Percentiles rank a stretch among this genome's conserved stretches.
These are phyloP conservation scores for Breynia disticha DNA, from an alignment of 441 rosid genomes.

Conservation along the genomic window DNA sequence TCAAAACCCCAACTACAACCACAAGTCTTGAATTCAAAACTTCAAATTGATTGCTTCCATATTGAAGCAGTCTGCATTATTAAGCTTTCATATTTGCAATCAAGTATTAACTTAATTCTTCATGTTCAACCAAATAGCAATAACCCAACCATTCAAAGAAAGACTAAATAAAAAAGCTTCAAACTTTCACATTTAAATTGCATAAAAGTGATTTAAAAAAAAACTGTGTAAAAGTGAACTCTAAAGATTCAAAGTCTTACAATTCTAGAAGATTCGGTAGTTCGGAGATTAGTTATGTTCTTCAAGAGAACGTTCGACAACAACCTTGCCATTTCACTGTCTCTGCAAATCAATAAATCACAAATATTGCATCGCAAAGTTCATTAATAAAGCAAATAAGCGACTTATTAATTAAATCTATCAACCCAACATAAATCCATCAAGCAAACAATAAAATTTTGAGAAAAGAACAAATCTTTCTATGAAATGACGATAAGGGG, in stretches of 20 bases:
- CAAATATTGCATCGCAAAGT: not conserved
- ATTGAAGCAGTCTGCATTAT: not conserved
- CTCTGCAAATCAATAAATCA: slow-evolving; percentile 2
- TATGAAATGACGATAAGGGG: too few species aligned
- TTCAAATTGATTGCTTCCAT: not conserved
- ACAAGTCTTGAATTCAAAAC: not conserved
- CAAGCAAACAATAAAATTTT: not conserved
- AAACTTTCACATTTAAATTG: not conserved
- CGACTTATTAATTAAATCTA: slow-evolving; percentile 6
- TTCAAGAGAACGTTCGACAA: slow-evolving; percentile 41
- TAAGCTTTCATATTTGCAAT: not conserved
- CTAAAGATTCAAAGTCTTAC: slow-evolving; percentile 15
- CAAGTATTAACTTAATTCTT: not conserved
- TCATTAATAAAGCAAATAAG: not conserved
- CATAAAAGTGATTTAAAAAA: too few species aligned
- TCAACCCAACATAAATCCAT: not conserved
- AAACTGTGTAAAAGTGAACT: not conserved
- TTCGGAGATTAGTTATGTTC: slow-evolving; percentile 33
- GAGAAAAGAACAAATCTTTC: too few species aligned
- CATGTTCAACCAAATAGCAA: too few species aligned
- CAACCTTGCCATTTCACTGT: slow-evolving; percentile 40
- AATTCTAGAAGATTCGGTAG: slow-evolving; percentile 36
- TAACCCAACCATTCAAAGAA: not conserved
- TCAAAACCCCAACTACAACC: not conserved
- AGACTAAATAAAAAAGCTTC: not conserved